Conservation (phyloP, 371 early-diverging fungal species). For the Lichtheimia corymbifera region DNA sequence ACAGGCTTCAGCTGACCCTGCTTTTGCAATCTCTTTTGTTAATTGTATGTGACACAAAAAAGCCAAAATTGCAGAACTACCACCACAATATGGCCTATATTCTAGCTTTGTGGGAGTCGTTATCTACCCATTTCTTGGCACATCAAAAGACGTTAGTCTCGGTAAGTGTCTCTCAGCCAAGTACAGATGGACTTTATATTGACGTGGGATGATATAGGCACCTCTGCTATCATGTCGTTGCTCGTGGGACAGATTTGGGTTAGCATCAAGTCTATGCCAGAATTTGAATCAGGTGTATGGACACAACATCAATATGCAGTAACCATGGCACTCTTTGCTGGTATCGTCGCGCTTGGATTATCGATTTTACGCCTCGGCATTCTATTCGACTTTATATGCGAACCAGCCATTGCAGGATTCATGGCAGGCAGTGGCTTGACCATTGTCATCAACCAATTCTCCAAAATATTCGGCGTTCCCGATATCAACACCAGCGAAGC, state of each 20-base stretch:
- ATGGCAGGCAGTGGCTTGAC: conserved; percentile 77
- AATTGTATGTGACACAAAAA: conserved; percentile 11
- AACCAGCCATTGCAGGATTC: conserved; percentile 74
- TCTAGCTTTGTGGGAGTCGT: conserved; percentile 80
- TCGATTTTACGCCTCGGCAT: conserved; percentile 81
- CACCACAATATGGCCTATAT: conserved; percentile 88
- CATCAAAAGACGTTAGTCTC: conserved; percentile 86
- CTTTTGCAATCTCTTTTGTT: conserved; percentile 1
- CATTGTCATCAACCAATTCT: conserved; percentile 80
- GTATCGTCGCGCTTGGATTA: conserved; percentile 64
- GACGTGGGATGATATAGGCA: conserved; percentile 27
- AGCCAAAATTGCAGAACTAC: conserved; percentile 83
- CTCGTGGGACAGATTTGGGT: conserved; percentile 65
- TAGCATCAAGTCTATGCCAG: conserved; percentile 39
- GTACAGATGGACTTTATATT: background rate
- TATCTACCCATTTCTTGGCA: conserved; percentile 79
- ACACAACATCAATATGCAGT: conserved; percentile 43
- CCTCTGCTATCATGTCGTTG: conserved; percentile 84
- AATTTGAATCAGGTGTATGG: conserved; percentile 39
- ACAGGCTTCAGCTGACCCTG: background rate
- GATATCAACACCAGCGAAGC: conserved; percentile 65
- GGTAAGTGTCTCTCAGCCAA: conserved; percentile 45
- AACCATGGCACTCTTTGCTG: conserved; percentile 62
- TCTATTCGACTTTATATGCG: conserved; percentile 82
- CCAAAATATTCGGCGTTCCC: conserved; percentile 76